A percentile compares a stretch with the other conserved stretches of the same genome.
phyloP scores from a whole-genome alignment of 305 asterid genomes.

The Solanum aculeatissimum region DNA sequence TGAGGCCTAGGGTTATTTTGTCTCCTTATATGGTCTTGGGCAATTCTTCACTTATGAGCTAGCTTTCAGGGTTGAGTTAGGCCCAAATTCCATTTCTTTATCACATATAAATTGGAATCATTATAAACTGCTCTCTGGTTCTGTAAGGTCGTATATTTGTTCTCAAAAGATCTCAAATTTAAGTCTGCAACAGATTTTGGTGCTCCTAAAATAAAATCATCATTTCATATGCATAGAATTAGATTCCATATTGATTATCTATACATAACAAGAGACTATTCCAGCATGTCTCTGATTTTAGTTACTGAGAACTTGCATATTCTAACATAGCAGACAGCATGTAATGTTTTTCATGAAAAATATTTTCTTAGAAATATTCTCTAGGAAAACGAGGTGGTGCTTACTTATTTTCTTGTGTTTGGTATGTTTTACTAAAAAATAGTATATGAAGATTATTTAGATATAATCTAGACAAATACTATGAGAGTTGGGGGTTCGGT shows the following conservation, averaged over 20 bases:
- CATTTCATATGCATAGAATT: not conserved
- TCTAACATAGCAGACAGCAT: not conserved
- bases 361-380: not conserved
- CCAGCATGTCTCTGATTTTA: not conserved
- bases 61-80: not conserved
- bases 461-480: not conserved
- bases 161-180: not conserved
- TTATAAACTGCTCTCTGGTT: not conserved
- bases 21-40: not conserved
- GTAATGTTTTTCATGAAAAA: not conserved
- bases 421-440: not conserved
- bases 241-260: not conserved
- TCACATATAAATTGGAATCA: not conserved
- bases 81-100: not conserved
- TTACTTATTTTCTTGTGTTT: not conserved
- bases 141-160: not conserved
- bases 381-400: not conserved
- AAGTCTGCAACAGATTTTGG: not conserved
- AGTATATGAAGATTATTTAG: not conserved
- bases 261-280: not conserved
- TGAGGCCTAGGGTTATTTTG: not conserved
- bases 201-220: not conserved
- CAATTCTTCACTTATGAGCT: not conserved
- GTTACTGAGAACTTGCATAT: not conserved
- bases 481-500: not conserved